Evolutionary conservation across 2,329 filamentous ascomycete species (phyloP), one percentile per base, ranked within the genome.

Genomic region (Ascochyta pisi): DNA sequence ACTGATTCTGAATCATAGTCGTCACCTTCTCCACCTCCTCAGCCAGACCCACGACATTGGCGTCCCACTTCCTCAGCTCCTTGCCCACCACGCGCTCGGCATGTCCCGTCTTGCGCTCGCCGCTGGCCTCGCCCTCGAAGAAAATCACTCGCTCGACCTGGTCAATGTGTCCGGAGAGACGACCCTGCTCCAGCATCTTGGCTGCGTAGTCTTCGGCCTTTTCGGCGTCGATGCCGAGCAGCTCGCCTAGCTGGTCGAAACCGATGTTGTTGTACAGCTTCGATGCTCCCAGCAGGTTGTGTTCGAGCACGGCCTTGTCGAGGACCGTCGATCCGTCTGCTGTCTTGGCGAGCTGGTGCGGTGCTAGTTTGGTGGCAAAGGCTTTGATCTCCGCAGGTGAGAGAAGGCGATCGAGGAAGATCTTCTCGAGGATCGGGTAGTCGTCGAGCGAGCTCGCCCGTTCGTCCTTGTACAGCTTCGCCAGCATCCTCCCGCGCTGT

Each of bases 111-210:
- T 86, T 86, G 69, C 87, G 87, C 72, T 88, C 83, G 1, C 87
- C 88, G 3, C 85, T 88, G 7, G 86, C 88, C 68, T 91, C 89
- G 29, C 86, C 86, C 70, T 95, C 91, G 73, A 99, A 99, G 79
- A 88, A 92, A 57, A 99, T 93, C 10, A 93, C 80, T 13, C 89
- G 84, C 53, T 92, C 91, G 54, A 99, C 93, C 80, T 99, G 95
- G 76, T 99, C 94, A 69, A 99, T 98, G 54, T 89, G 87, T 7
- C 94, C 95, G 3, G 89, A 86, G 47, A 99, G 78, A 29, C 95
- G 87, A 9, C 91, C 92, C 76, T 97, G 93, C 80, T 98, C 93
- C 67, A 99, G 91, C 95, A 99, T 99, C 66, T 87, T 84, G 4
- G 94, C 92, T 12, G 94, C 95, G 50, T 95, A 97, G 55, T 90